Percentiles rank a stretch among this genome's conserved stretches.
Conservation (phyloP, 768 basidiomycete genomes). For the Leccinellum luteum region DNA sequence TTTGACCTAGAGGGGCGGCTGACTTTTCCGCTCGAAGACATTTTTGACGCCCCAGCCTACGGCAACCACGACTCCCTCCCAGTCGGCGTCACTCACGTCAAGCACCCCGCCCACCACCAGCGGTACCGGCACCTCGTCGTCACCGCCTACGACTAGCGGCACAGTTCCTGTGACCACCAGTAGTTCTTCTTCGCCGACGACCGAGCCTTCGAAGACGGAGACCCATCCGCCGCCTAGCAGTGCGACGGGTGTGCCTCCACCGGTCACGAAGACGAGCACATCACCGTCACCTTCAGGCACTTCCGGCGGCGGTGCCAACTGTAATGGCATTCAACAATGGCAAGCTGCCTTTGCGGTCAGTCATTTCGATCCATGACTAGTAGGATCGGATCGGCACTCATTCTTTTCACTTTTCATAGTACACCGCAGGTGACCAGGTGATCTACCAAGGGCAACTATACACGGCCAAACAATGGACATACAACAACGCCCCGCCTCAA, state of each 20-base stretch:
- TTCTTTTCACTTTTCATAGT: constrained; percentile 14
- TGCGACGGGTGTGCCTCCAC: background rate
- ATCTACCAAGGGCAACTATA: constrained; percentile 23
- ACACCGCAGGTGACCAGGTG: constrained; percentile 19
- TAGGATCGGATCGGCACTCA: background rate
- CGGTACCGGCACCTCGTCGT: background rate
- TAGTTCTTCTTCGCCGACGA: background rate
- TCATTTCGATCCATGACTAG: fast-evolving
- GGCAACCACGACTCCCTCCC: background rate
- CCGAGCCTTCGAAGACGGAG: background rate
- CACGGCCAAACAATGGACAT: constrained; percentile 28
- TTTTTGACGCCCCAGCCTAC: constrained; percentile 13
- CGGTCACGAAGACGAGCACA: background rate
- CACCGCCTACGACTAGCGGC: background rate
- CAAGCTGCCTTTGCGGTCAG: constrained; percentile 23
- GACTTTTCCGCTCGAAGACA: background rate
- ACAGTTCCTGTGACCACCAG: background rate
- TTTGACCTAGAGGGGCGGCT: background rate
- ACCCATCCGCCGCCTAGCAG: background rate
- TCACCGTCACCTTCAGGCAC: background rate
- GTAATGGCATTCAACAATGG: constrained; percentile 22
- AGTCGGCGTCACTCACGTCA: background rate
- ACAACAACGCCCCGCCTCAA: constrained; percentile 13
- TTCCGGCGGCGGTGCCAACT: background rate
- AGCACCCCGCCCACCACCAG: background rate